Evolutionary conservation across 176 grass and related monocot species (phyloP).

Genomic region (Oropetium thomaeum): DNA sequence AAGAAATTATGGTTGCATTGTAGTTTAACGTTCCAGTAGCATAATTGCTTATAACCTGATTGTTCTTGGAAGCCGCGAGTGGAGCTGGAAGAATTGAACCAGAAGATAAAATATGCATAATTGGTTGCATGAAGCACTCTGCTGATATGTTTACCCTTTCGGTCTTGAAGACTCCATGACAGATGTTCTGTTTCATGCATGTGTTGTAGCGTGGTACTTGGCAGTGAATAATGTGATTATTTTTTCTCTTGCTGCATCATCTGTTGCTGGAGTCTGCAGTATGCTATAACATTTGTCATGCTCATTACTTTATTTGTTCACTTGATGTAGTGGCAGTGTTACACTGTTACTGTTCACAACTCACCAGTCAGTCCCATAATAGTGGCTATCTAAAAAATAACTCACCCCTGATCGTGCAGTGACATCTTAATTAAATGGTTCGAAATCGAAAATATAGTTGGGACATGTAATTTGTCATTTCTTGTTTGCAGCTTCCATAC

Average conservation of each 20-base stretch:
- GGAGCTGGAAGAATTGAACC: neutral
- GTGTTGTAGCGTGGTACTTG: neutral
- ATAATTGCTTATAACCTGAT: neutral
- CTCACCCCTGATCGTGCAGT: neutral
- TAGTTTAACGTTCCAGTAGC: neutral
- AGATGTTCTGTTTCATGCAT: neutral
- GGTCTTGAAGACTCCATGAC: neutral
- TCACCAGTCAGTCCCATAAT: neutral
- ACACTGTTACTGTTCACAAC: neutral
- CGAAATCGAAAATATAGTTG: neutral
- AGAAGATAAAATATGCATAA: neutral
- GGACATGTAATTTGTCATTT: constrained; percentile 16
- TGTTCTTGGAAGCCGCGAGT: neutral
- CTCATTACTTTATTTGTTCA: neutral
- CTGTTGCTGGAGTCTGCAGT: neutral
- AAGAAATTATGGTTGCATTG: neutral
- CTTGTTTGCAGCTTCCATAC: constrained; percentile 24
- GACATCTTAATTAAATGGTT: constrained; percentile 1
- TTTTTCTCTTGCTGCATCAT: neutral
- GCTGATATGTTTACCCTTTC: neutral
- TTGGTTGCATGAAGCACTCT: neutral
- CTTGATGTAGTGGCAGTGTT: neutral
- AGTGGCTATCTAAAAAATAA: neutral
- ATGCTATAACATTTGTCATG: neutral
- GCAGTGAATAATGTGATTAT: neutral